phyloP scores from a whole-genome alignment of 371 early-diverging fungal species.

The Entomophthora muscae region DNA sequence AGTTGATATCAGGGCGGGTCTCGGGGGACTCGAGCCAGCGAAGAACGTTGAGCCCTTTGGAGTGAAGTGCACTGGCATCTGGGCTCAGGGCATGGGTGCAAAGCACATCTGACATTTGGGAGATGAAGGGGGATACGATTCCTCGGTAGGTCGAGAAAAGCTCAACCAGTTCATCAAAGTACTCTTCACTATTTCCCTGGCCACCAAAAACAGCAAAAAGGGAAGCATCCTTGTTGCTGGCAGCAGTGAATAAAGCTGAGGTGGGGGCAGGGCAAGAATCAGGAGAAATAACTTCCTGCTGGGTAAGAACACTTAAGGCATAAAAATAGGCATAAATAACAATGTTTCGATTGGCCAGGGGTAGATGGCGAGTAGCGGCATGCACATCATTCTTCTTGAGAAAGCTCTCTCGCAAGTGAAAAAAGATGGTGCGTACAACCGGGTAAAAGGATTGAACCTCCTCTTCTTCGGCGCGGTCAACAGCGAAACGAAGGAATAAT shows the following conservation, averaged over 20 bases:
- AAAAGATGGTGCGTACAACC: slow-evolving; percentile 56
- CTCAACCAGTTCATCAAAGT: slow-evolving; percentile 77
- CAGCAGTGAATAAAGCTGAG: slow-evolving; percentile 46
- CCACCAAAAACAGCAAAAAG: slow-evolving; percentile 87
- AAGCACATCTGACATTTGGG: slow-evolving; percentile 53
- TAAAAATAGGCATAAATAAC: slow-evolving; percentile 66
- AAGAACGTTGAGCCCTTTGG: slow-evolving; percentile 71
- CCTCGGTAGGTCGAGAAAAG: slow-evolving; percentile 65
- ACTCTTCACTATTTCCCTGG: slow-evolving; percentile 88
- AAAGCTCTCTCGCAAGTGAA: slow-evolving; percentile 53
- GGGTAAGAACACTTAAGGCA: slow-evolving; percentile 18
- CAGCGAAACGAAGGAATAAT: slow-evolving; percentile 51
- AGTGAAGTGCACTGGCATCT: slow-evolving; percentile 47
- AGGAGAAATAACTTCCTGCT: background rate
- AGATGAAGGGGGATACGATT: slow-evolving; percentile 56
- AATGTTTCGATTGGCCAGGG: slow-evolving; percentile 33
- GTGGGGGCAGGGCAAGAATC: slow-evolving; percentile 1
- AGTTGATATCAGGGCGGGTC: no score
- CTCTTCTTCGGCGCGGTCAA: slow-evolving; percentile 33
- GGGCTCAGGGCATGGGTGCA: slow-evolving; percentile 47
- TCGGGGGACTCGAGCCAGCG: slow-evolving; percentile 76
- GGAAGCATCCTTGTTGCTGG: slow-evolving; percentile 37
- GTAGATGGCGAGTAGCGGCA: no score
- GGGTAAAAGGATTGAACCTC: slow-evolving; percentile 27
- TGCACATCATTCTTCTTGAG: slow-evolving; percentile 74